Evolutionary conservation across 2,329 filamentous ascomycete genomes (phyloP).

Genomic region (Penicillium sp.): DNA sequence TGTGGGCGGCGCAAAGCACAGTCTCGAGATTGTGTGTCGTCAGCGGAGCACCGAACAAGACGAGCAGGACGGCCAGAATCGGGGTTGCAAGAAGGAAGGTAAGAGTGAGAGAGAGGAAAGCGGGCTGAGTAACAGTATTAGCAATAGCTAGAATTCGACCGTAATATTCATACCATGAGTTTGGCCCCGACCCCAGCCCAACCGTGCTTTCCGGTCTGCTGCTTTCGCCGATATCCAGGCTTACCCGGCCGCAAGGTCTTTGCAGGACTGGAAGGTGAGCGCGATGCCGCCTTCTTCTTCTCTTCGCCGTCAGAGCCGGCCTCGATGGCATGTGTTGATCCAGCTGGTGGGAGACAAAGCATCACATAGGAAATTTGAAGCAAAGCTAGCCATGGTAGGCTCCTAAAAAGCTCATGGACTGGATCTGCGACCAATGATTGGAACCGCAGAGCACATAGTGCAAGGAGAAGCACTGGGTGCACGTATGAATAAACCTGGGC

Average conservation of each 20-base stretch:
- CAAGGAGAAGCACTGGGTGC: slow-evolving; percentile 64
- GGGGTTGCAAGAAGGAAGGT: slow-evolving; percentile 51
- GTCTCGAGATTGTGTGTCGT: slow-evolving; percentile 77
- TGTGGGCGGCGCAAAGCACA: slow-evolving; percentile 70
- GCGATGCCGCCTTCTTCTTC: slow-evolving; percentile 17
- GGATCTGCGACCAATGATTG: slow-evolving; percentile 64
- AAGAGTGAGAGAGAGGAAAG: slow-evolving; percentile 62
- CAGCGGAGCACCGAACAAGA: slow-evolving; percentile 88
- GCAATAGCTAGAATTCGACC: not conserved
- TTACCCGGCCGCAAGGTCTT: slow-evolving; percentile 17
- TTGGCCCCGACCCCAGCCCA: slow-evolving; percentile 20
- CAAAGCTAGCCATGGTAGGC: slow-evolving; percentile 58
- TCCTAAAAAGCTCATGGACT: slow-evolving; percentile 55
- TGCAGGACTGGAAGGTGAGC: slow-evolving; percentile 7
- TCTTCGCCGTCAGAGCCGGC: slow-evolving; percentile 8
- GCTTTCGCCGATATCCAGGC: slow-evolving; percentile 21
- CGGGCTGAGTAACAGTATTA: slow-evolving; percentile 49
- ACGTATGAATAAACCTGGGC: slow-evolving; percentile 57
- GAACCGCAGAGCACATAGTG: slow-evolving; percentile 61
- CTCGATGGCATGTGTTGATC: slow-evolving; percentile 27
- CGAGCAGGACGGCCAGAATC: slow-evolving; percentile 56
- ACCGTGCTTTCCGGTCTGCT: slow-evolving; percentile 13
- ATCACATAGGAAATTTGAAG: slow-evolving; percentile 59
- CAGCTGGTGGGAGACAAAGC: slow-evolving; percentile 55
- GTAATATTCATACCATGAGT: slow-evolving; percentile 22